Conservation (phyloP, 2,329 filamentous ascomycete species). For the Fusarium lateritium region DNA sequence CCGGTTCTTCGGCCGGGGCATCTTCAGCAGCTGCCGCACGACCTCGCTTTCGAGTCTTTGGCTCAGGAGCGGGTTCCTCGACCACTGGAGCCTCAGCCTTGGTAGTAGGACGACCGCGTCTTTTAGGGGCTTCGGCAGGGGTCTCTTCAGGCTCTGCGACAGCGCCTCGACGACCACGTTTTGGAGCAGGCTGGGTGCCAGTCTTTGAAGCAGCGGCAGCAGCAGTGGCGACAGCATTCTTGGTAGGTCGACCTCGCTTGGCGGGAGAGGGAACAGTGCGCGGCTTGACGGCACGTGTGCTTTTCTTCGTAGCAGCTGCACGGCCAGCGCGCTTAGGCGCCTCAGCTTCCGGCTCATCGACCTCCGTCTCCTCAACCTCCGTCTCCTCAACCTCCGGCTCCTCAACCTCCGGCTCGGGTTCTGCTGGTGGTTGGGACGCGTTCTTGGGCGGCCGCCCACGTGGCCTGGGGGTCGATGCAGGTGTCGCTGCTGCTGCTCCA, state of each 20-base stretch:
- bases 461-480: conserved; percentile 39
- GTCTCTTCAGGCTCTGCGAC: conserved; percentile 14
- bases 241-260: conserved; percentile 41
- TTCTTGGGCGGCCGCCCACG: conserved; percentile 46
- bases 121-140: conserved; percentile 27
- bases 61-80: conserved; percentile 13
- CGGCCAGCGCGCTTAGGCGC: conserved; percentile 11
- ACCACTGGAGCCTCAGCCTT: conserved; percentile 8
- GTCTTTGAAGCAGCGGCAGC: conserved; percentile 14
- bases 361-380: background rate
- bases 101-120: conserved; percentile 42
- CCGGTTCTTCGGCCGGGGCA: conserved; percentile 10
- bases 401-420: conserved; percentile 11
- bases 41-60: conserved; percentile 39
- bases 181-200: conserved; percentile 13
- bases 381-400: background rate
- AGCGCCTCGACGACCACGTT: conserved; percentile 28
- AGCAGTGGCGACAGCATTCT: conserved; percentile 20
- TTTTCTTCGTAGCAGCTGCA: conserved; percentile 18
- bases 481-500: conserved; percentile 13
- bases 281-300: conserved; percentile 21
- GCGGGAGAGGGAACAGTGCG: conserved; percentile 40
- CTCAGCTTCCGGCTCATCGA: conserved; percentile 5
- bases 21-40: conserved; percentile 21
- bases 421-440: conserved; percentile 12